Conservation (phyloP, 768 basidiomycete species). For the Pleurotus tuoliensis region DNA sequence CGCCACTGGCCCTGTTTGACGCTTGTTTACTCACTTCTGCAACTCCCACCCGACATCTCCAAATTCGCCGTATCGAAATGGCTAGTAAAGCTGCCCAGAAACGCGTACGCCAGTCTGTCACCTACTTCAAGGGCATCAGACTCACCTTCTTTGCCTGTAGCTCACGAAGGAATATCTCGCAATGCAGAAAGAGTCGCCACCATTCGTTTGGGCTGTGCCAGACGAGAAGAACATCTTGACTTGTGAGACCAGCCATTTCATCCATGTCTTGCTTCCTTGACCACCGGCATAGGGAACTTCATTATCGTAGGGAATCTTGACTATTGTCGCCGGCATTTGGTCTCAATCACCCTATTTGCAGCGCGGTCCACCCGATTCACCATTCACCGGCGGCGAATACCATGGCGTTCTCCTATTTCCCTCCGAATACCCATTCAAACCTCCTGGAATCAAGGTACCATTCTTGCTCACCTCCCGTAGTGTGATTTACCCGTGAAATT, state of each 20-base stretch:
- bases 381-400: slow-evolving; percentile 90
- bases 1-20: slow-evolving; percentile 2
- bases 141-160: slow-evolving; percentile 30
- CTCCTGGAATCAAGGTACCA: slow-evolving; percentile 88
- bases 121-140: slow-evolving; percentile 5
- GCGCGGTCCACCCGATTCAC: slow-evolving; percentile 93
- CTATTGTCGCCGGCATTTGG: slow-evolving; percentile 1
- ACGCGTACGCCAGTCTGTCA: slow-evolving; percentile 45
- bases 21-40: background rate
- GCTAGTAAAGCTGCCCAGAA: slow-evolving; percentile 85
- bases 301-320: slow-evolving; percentile 64
- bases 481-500: background rate
- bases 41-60: background rate
- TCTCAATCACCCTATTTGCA: slow-evolving; percentile 27
- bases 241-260: slow-evolving; percentile 51
- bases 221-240: slow-evolving; percentile 97
- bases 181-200: slow-evolving; percentile 93
- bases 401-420: slow-evolving; percentile 92
- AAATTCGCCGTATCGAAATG: slow-evolving; percentile 37
- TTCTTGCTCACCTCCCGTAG: background rate
- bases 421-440: slow-evolving; percentile 93
- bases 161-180: slow-evolving; percentile 84
- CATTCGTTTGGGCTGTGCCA: slow-evolving; percentile 92
- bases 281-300: slow-evolving; percentile 71
- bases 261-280: slow-evolving; percentile 4